Evolutionary conservation across 176 grass and related monocot genomes (phyloP).

Genomic region (Saccharum officinarum): DNA sequence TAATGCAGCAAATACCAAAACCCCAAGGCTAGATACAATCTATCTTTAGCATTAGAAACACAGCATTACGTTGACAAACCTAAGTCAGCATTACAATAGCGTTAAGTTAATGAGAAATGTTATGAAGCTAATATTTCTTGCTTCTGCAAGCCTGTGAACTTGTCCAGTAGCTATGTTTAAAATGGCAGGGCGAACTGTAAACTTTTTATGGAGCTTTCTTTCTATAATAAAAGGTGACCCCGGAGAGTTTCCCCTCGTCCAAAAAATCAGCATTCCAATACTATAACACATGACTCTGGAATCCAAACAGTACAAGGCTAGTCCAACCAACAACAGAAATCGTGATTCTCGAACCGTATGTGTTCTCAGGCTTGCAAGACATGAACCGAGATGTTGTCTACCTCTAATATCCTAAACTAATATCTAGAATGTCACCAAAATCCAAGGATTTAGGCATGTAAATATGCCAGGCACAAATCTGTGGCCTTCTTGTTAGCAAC

Average conservation of each 20-base stretch:
- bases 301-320: not conserved
- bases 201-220: not conserved
- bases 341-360: not conserved
- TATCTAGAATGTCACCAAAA: not conserved
- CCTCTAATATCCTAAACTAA: not conserved
- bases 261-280: not conserved
- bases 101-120: not conserved
- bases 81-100: not conserved
- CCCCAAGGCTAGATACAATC: not conserved
- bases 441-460: not conserved
- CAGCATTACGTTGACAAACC: not conserved
- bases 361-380: not conserved
- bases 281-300: not conserved
- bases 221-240: not conserved
- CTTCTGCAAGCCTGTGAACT: not conserved
- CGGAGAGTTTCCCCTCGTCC: not conserved
- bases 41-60: constrained; percentile 6
- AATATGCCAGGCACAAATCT: not conserved
- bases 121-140: not conserved
- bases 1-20: not conserved
- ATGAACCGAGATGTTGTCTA: not conserved
- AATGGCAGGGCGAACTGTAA: not conserved
- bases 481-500: not conserved
- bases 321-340: constrained; percentile 2
- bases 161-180: not conserved